Conservation (phyloP, 2,329 filamentous ascomycete genomes). For the Chaetomiaceae sp. region DNA sequence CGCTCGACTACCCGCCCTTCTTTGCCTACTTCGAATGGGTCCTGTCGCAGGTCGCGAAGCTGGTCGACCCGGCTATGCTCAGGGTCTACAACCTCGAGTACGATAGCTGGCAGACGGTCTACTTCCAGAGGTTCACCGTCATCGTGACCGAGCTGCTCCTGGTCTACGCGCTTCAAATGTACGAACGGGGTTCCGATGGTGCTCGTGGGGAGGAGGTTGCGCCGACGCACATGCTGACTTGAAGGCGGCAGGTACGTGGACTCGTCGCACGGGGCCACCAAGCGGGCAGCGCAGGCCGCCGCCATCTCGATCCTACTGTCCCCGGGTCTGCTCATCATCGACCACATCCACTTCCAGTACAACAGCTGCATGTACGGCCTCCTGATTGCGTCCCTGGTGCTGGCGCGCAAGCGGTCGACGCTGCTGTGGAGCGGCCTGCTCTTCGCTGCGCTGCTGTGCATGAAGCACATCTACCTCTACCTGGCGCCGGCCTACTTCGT, state of each 20-base stretch:
- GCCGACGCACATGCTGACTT: conserved; percentile 8
- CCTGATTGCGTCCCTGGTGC: conserved; percentile 76
- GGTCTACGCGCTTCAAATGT: conserved; percentile 74
- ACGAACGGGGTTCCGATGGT: neutral
- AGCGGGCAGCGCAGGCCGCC: conserved; percentile 73
- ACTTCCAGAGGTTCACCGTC: conserved; percentile 87
- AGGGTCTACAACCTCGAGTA: conserved; percentile 74
- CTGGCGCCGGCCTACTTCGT: conserved; percentile 94
- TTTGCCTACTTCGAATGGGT: conserved; percentile 97
- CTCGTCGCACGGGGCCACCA: conserved; percentile 58
- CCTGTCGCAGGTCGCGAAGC: conserved; percentile 71
- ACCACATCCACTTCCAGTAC: conserved; percentile 98
- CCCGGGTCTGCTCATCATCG: conserved; percentile 90
- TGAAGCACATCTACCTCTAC: conserved; percentile 98
- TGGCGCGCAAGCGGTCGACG: conserved; percentile 69
- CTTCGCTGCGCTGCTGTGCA: conserved; percentile 80
- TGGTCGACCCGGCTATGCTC: conserved; percentile 76
- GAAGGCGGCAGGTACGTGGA: conserved; percentile 60
- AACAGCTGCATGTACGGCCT: conserved; percentile 95
- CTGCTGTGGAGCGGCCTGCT: conserved; percentile 72
- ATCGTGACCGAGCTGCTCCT: conserved; percentile 79
- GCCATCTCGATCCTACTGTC: conserved; percentile 87
- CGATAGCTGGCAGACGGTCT: conserved; percentile 87
- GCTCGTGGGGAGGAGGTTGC: neutral
- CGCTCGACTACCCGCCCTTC: conserved; percentile 95